These are phyloP conservation scores for Trichophyton rubrum DNA, from an alignment of 2,329 filamentous ascomycete species.

Conservation along the genomic window DNA sequence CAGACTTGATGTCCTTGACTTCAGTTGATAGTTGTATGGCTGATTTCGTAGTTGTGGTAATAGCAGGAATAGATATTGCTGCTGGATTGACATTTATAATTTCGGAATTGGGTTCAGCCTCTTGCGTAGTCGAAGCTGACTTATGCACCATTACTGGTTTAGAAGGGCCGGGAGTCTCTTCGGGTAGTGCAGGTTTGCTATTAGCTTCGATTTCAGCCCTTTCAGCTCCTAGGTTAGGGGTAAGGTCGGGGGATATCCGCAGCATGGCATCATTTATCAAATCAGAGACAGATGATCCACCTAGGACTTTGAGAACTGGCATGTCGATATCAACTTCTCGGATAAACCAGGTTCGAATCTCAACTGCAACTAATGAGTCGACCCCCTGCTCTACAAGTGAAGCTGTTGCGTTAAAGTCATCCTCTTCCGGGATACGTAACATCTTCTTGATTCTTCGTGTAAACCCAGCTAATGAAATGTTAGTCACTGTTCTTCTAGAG, in stretches of 20 bases:
- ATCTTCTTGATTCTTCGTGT: slow-evolving; percentile 10
- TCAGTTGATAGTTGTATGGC: neutral
- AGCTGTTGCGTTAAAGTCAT: slow-evolving; percentile 13
- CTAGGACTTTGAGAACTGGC: slow-evolving; percentile 11
- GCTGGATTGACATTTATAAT: neutral
- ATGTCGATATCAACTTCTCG: slow-evolving; percentile 12
- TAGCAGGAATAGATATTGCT: neutral
- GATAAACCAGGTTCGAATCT: slow-evolving; percentile 12
- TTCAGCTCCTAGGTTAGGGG: neutral
- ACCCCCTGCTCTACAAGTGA: slow-evolving; percentile 9
- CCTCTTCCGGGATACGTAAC: slow-evolving; percentile 23
- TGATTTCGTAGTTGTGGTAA: neutral
- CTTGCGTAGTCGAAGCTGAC: neutral
- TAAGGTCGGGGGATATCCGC: neutral
- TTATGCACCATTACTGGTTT: neutral
- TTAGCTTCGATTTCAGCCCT: neutral
- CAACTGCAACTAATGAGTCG: slow-evolving; percentile 13
- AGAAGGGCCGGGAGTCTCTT: neutral
- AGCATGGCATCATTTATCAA: slow-evolving; percentile 8
- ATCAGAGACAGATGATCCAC: slow-evolving; percentile 4
- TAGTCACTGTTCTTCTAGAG: neutral
- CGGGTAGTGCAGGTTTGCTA: neutral
- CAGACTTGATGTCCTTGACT: neutral
- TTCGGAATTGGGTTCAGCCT: neutral
- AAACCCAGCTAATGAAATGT: slow-evolving; percentile 5